Conservation (phyloP, 495 filamentous ascomycete genomes). For the Lophium mytilinum region DNA sequence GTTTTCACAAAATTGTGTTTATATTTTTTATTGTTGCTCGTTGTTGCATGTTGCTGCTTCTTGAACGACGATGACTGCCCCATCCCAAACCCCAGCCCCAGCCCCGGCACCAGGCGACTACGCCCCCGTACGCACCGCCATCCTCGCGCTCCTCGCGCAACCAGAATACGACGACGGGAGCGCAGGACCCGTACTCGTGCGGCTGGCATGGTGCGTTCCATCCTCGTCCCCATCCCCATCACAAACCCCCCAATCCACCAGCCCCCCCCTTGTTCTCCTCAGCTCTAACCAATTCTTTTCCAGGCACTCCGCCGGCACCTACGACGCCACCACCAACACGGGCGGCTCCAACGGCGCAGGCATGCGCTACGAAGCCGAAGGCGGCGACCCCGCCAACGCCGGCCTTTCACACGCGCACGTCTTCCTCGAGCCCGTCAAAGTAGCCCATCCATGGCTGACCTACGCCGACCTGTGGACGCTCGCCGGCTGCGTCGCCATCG, state of each 20-base stretch:
- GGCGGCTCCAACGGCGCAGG: constrained; percentile 57
- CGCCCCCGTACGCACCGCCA: constrained; percentile 47
- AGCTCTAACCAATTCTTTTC: no score
- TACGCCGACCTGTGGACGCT: constrained; percentile 58
- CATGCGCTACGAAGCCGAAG: constrained; percentile 57
- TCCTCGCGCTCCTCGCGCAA: constrained; percentile 46
- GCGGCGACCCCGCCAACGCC: constrained; percentile 56
- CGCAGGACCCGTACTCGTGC: constrained; percentile 53
- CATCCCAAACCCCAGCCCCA: constrained; percentile 1
- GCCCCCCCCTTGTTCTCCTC: no score
- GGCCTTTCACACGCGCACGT: constrained; percentile 55
- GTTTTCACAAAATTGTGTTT: no score
- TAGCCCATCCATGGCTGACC: constrained; percentile 52
- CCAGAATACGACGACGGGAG: constrained; percentile 57
- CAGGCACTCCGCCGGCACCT: constrained; percentile 55
- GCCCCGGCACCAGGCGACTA: constrained; percentile 45
- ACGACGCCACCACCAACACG: constrained; percentile 49
- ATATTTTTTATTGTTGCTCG: no score
- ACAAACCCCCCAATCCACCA: no score
- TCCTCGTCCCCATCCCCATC: no score
- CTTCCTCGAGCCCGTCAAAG: constrained; percentile 54
- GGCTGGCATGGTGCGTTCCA: constrained; percentile 49
- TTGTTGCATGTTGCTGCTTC: no score
- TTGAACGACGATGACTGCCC: background rate
- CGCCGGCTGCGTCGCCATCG: constrained; percentile 50